These are phyloP conservation scores for Camelina laxa DNA, from an alignment of 345 rosid genomes.

Conservation along the genomic window DNA sequence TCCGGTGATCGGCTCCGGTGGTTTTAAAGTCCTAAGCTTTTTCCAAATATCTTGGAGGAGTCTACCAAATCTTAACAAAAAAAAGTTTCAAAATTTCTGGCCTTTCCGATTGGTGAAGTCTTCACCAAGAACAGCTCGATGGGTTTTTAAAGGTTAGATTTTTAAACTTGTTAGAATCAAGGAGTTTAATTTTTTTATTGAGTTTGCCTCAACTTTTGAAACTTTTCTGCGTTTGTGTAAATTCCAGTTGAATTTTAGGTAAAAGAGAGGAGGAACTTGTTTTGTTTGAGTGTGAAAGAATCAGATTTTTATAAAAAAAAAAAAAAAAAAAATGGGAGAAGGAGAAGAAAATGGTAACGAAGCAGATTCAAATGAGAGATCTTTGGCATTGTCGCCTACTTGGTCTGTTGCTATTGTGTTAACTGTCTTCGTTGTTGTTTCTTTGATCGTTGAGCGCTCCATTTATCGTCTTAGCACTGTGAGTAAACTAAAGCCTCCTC, in stretches of 20 bases:
- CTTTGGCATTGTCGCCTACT: conserved; percentile 85
- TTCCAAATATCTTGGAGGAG: background rate
- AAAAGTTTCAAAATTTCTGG: background rate
- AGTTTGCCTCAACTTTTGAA: background rate
- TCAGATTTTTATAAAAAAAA: background rate
- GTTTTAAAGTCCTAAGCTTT: background rate
- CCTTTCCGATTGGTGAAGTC: background rate
- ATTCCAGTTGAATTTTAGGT: background rate
- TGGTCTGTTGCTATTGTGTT: conserved; percentile 97
- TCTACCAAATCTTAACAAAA: background rate
- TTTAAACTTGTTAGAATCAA: background rate
- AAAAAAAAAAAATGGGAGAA: conserved; percentile 38
- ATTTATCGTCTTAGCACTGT: conserved; percentile 79
- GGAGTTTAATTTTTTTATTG: background rate
- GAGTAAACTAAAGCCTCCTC: conserved; percentile 39
- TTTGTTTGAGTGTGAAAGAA: background rate
- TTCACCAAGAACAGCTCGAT: background rate
- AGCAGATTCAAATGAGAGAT: conserved; percentile 55
- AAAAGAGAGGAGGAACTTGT: background rate
- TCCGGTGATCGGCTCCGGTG: background rate
- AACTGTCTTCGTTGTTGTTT: conserved; percentile 81
- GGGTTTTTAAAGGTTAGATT: background rate
- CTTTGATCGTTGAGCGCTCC: conserved; percentile 83
- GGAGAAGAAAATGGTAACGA: conserved; percentile 31
- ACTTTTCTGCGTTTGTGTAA: background rate